phyloP scores from a whole-genome alignment of 192 early-diverging fungal species.

The Dispira simplex region DNA sequence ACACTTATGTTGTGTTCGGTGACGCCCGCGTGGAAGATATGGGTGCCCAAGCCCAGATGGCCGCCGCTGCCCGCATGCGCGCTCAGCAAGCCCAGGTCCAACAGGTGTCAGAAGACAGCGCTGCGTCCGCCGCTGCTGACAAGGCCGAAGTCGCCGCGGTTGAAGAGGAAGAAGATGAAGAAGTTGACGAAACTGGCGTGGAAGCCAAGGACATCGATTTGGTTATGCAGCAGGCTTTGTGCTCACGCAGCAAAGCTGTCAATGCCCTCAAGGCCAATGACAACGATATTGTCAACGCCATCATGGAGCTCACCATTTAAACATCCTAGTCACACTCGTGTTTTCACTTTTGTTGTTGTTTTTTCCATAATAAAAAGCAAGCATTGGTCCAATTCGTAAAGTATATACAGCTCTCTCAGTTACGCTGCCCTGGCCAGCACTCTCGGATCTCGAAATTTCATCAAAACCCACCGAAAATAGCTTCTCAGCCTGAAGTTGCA shows the following conservation, averaged over 20 bases:
- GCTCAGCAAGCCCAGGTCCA: slow-evolving; percentile 35
- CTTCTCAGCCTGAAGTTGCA: too few species aligned
- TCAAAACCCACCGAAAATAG: too few species aligned
- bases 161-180: slow-evolving; percentile 58
- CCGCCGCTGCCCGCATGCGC: slow-evolving; percentile 39
- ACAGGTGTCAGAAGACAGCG: slow-evolving; percentile 18
- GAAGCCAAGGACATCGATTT: slow-evolving; percentile 88
- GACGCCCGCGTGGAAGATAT: slow-evolving; percentile 82
- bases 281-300: slow-evolving; percentile 92
- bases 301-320: slow-evolving; percentile 60
- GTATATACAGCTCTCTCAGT: background rate
- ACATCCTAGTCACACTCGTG: background rate
- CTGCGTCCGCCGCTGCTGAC: slow-evolving; percentile 21
- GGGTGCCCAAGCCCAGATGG: slow-evolving; percentile 47
- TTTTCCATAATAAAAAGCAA: background rate
- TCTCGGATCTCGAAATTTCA: too few species aligned
- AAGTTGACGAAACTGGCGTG: slow-evolving; percentile 69
- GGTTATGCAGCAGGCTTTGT: slow-evolving; percentile 82
- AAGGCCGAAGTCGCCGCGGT: slow-evolving; percentile 17
- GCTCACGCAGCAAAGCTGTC: slow-evolving; percentile 75
- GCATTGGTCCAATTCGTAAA: background rate
- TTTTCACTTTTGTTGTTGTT: background rate
- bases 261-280: slow-evolving; percentile 75
- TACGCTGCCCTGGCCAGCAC: too few species aligned
- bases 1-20: slow-evolving; percentile 95